These are phyloP conservation scores for Aspergillus sp. DNA, from an alignment of 2,329 filamentous ascomycete species.

Conservation along the genomic window DNA sequence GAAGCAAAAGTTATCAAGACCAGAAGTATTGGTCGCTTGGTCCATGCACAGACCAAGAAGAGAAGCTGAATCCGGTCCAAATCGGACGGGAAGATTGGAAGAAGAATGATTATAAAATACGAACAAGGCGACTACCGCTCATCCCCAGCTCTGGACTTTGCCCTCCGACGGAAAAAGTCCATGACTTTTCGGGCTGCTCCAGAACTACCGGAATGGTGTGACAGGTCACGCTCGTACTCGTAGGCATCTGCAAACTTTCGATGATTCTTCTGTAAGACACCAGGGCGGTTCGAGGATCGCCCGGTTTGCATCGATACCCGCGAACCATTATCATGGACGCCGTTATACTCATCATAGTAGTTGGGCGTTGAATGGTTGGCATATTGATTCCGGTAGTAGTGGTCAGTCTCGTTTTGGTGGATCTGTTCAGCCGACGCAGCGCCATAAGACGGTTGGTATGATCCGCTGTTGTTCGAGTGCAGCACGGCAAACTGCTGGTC, in stretches of 20 bases:
- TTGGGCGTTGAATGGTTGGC: conserved; percentile 40
- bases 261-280: conserved; percentile 81
- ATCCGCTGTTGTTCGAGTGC: conserved; percentile 39
- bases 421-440: conserved; percentile 37
- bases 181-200: conserved; percentile 91
- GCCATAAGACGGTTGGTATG: conserved; percentile 33
- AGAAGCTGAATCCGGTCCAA: conserved; percentile 18
- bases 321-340: conserved; percentile 45
- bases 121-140: conserved; percentile 37
- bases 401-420: conserved; percentile 37
- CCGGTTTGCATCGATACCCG: conserved; percentile 49
- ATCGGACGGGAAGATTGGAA: conserved; percentile 15
- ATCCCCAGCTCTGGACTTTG: conserved; percentile 68
- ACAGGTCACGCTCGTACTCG: conserved; percentile 66
- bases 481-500: conserved; percentile 48
- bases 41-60: conserved; percentile 18
- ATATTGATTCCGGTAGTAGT: conserved; percentile 36
- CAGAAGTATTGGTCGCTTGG: conserved; percentile 19
- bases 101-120: conserved; percentile 21
- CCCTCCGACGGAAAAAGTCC: conserved; percentile 94
- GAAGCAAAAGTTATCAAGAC: conserved; percentile 17
- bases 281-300: conserved; percentile 49
- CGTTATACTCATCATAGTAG: conserved; percentile 55
- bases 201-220: conserved; percentile 78
- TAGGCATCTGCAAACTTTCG: conserved; percentile 87